A percentile compares a stretch with the other conserved stretches of the same genome.
Evolutionary conservation across 2,329 filamentous ascomycete genomes (phyloP).

Genomic region (Aspergillus sojae): DNA sequence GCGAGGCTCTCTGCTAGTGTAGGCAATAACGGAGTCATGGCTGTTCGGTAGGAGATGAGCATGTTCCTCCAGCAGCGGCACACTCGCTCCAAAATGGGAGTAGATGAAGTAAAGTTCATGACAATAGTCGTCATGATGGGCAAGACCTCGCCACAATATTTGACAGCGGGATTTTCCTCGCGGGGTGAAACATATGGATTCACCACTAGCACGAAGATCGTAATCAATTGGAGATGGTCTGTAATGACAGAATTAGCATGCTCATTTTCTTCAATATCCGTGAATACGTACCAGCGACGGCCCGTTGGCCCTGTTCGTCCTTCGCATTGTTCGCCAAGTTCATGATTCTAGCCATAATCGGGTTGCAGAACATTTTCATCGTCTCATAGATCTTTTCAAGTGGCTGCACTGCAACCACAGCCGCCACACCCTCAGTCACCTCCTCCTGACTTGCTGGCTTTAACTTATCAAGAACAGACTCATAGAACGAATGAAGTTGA

Average conservation of each 20-base stretch:
- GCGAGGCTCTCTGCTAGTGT: constrained; percentile 87
- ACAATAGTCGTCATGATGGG: constrained; percentile 83
- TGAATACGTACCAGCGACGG: constrained; percentile 68
- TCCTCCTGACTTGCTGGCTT: constrained; percentile 90
- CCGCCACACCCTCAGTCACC: constrained; percentile 91
- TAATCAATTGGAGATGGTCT: constrained; percentile 91
- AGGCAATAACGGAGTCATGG: constrained; percentile 81
- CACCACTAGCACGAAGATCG: constrained; percentile 79
- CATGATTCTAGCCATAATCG: constrained; percentile 83
- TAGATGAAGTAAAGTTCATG: constrained; percentile 81
- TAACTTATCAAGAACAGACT: constrained; percentile 82
- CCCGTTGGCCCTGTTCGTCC: constrained; percentile 79
- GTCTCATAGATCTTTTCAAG: constrained; percentile 77
- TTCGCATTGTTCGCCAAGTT: constrained; percentile 81
- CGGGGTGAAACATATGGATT: constrained; percentile 73
- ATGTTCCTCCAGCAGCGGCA: constrained; percentile 97
- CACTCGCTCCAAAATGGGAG: constrained; percentile 88
- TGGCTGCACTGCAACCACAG: constrained; percentile 85
- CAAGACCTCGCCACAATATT: constrained; percentile 94
- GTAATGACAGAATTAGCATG: constrained; percentile 18
- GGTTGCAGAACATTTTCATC: constrained; percentile 91
- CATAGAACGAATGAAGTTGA: constrained; percentile 90
- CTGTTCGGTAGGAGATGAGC: constrained; percentile 91
- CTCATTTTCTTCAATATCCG: background rate
- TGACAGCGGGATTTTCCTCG: constrained; percentile 84